Conservation (phyloP, 495 filamentous ascomycete species). For the Aspergillus steynii region DNA sequence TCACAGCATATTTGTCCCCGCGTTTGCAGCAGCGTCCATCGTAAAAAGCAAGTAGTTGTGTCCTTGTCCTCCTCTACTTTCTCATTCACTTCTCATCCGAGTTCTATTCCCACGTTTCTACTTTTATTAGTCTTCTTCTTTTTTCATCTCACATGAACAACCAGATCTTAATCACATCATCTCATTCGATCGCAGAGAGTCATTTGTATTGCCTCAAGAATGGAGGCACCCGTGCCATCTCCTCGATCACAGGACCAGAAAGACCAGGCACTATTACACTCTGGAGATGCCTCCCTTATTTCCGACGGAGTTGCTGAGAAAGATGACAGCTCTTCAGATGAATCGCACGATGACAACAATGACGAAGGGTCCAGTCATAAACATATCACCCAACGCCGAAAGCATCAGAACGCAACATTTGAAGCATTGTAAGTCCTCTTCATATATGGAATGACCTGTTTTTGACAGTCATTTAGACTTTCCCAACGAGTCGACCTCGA, state of each 20-base stretch:
- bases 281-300: background rate
- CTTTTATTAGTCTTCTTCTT: background rate
- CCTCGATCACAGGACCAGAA: background rate
- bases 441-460: background rate
- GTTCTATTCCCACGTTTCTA: background rate
- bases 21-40: background rate
- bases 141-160: no score
- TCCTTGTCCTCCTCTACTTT: no score
- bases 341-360: slow-evolving; percentile 35
- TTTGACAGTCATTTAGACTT: slow-evolving; percentile 35
- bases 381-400: slow-evolving; percentile 48
- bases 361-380: slow-evolving; percentile 22
- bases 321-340: slow-evolving; percentile 22
- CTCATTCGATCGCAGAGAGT: background rate
- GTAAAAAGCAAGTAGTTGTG: background rate
- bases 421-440: slow-evolving; percentile 42
- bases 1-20: background rate
- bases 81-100: background rate
- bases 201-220: no score
- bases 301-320: slow-evolving; percentile 1
- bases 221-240: no score
- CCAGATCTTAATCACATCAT: no score
- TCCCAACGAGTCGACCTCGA: slow-evolving; percentile 38
- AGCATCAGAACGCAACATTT: slow-evolving; percentile 54
- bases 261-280: background rate